Evolutionary conservation across 2,329 filamentous ascomycete species (phyloP), one percentile per base, ranked within the genome.

Genomic region (Rasamsonia emersonii): DNA sequence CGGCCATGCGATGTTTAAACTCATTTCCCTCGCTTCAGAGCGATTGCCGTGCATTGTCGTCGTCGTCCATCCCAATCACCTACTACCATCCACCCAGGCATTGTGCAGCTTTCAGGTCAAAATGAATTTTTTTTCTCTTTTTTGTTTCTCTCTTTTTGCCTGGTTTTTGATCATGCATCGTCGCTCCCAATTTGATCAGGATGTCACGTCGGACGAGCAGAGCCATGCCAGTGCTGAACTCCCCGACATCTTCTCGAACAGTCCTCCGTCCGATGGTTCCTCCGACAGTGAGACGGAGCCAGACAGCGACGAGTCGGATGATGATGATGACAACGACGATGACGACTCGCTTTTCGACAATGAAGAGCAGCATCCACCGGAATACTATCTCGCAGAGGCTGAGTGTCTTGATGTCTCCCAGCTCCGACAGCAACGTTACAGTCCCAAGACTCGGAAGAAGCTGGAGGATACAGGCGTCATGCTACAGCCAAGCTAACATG

Each of bases 361-460:
- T 21, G 17, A 44, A 7, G 30, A 47, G 19, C 18, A 36, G 14
- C 25, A 49, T 28, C 43, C 46, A 14, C 35, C 38, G n/a, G n/a
- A n/a, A n/a, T n/a, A n/a, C n/a, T n/a, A n/a, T n/a, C n/a, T 53
- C 5, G 3, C 38, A 10, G 31, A 49, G 37, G 45, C 47, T 18
- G 32, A 53, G 39, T 39, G 19, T 24, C 37, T 53, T 3, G 29
- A 54, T 43, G 18, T 53, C 16, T 49, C 42, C 4, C 23, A 45
- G 36, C 47, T 54, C 21, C 18, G 36, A 42, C 29, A 54, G 34
- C 51, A 51, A 38, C 32, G 28, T 28, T 54, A 54, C 23, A 52
- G 46, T 30, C 28, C n/a, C 0, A 45, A 27, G 14, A 54, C 38
- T 7, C 25, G 54, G 40, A 24, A 42, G 19, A 50, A 36, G 14